Base-by-base conservation (phyloP, 2,329 filamentous ascomycete genomes). In the Neurospora crassa region DNA sequence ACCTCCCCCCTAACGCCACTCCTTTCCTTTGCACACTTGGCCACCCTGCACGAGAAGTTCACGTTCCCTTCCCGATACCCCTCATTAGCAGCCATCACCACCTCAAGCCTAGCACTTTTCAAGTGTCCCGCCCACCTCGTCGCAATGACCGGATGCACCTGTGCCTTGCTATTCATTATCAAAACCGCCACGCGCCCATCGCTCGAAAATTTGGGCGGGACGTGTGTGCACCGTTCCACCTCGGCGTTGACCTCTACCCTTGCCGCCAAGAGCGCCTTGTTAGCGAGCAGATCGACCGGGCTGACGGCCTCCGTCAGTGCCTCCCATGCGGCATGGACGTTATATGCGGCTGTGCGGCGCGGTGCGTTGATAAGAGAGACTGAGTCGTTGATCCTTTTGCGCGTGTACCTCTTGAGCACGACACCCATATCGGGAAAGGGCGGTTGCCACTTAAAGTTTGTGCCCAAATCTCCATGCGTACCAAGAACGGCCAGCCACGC, bases 111-210 rank as follows among this genome's bases (percentile, higher is more conserved):
- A 68, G 85, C 82, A 1, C 87, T 88, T 67, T 84, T 84, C 3
- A 92, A 80, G 73, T 87, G 83, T 0, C 87, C 86, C 0, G 89
- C 86, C 90, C 90, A 91, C 12, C 89, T 82, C 4, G 88, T 90
- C 1, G 90, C 89, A 71, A 92, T 89, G 2, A 91, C 84, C 0
- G 89, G 88, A 76, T 92, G 90, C 0, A 92, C 83, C 75, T 91
- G 90, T 1, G 88, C 87, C 37, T 81, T 79, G 1, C 86, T 89
- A 42, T 79, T 83, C 75, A 92, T 91, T 4, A 87, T 83, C 67
- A 92, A 83, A 0, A 91, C 86, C 0, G 89, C 89, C 14, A 92
- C 84, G 68, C 83, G 87, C 1, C 84, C 88, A 71, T 92, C 89
- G 3, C 82, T 79, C 4, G 87, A 90, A 79, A 91, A 91, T 74